Conservation (phyloP, 495 filamentous ascomycete species). For the Trichocladium uniseriatum region DNA sequence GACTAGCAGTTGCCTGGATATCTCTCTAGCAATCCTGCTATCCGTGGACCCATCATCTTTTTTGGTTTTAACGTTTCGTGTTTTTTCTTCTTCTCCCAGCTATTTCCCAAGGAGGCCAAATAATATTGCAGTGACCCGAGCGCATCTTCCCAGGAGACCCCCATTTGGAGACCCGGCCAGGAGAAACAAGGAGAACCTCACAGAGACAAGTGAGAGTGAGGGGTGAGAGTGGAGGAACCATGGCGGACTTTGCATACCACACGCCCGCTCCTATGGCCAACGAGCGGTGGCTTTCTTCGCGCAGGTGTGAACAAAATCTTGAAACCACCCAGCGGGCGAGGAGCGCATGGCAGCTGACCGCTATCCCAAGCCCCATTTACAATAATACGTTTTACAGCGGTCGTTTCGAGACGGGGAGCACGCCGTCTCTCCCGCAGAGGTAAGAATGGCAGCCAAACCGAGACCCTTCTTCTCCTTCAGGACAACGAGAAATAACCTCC, state of each 20-base stretch:
- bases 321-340: conserved; percentile 12
- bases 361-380: conserved; percentile 35
- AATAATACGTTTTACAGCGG: conserved; percentile 28
- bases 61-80: conserved; percentile 15
- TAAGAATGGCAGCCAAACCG: conserved; percentile 31
- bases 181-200: conserved; percentile 8
- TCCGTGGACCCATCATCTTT: conserved; percentile 1
- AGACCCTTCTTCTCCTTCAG: conserved; percentile 14
- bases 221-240: conserved; percentile 11
- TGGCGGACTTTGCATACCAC: conserved; percentile 38
- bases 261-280: conserved; percentile 30
- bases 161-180: conserved; percentile 9
- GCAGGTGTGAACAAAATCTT: conserved; percentile 39
- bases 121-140: conserved; percentile 7
- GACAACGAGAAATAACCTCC: conserved; percentile 37
- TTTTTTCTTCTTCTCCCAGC: conserved; percentile 14
- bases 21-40: conserved; percentile 8
- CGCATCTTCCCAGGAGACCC: conserved; percentile 1
- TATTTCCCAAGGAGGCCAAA: conserved; percentile 6
- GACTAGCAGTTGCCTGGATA: conserved; percentile 7
- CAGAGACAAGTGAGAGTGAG: not conserved
- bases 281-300: conserved; percentile 37
- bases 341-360: conserved; percentile 21
- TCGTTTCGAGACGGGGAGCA: conserved; percentile 26
- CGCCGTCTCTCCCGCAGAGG: conserved; percentile 37